Base-by-base conservation (phyloP, 2,329 filamentous ascomycete genomes). In the Microcyclospora tardicrescens region DNA sequence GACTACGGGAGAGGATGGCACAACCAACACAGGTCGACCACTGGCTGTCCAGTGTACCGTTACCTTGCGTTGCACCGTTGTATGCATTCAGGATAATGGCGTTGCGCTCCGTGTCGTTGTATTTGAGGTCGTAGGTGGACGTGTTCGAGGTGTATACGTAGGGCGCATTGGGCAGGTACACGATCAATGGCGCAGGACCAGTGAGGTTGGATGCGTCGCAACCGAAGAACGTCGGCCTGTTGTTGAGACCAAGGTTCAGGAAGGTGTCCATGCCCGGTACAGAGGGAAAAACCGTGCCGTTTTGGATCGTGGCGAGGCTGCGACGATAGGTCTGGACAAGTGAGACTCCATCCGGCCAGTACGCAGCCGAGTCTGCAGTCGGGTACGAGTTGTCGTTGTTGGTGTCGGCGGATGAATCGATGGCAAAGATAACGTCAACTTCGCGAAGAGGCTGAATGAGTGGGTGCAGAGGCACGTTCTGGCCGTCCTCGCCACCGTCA, bases 1-100 rank as follows among this genome's bases (percentile, higher is more conserved):
- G 73, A 49, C 79, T 85, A 44, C 89, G 75, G 38, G 73, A 75
- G 12, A 96, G 69, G 30, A 93, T 78, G 5, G 89, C 91, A 61
- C 91, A 98, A 15, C 79, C 85, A 4, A 94, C 81, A 51, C 89
- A 98, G 2, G 76, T 69, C 0, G 81, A 70, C 89, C 91, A 98
- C 45, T 80, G 61, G 2, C 62, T 51, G 57, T 93, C 81, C 2
- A 79, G 56, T 0, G 84, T 87, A 36, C 71, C 75, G 62, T 96
- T 95, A 37, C 75, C 84, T 67, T 81, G 79, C 0, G 87, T 95
- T 2, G 75, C 87, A 13, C 80, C 75, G 49, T 91, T 75, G 64
- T 82, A 91, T 14, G 85, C 89, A 62, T 98, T 96, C 48, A 74
- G 61, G 53, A 98, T 85, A 55, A 94, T 83, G 45, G 72, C 71